phyloP scores from a whole-genome alignment of 768 basidiomycete genomes.

The Fistulinella prunicolor region DNA sequence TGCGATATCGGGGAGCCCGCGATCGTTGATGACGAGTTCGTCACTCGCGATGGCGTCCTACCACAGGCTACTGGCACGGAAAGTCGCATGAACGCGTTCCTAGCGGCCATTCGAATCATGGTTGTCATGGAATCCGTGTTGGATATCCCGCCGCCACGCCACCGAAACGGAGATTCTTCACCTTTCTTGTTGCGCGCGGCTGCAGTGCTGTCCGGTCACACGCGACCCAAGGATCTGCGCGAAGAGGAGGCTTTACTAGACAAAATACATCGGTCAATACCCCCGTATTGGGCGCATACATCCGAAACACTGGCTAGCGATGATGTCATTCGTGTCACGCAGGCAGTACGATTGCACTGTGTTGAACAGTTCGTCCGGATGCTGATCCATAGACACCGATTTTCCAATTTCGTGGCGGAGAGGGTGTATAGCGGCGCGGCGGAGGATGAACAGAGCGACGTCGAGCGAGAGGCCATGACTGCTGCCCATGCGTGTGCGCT shows the following conservation, averaged over 20 bases:
- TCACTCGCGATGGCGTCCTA: constrained; percentile 68
- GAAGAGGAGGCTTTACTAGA: constrained; percentile 83
- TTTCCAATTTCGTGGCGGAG: constrained; percentile 74
- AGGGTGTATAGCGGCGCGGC: constrained; percentile 45
- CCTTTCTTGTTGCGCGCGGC: constrained; percentile 79
- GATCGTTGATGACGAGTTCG: constrained; percentile 85
- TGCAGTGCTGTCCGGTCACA: constrained; percentile 59
- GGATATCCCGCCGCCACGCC: constrained; percentile 68
- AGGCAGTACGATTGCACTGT: constrained; percentile 83
- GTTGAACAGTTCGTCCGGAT: constrained; percentile 85
- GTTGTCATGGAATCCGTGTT: constrained; percentile 87
- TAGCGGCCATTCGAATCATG: constrained; percentile 72
- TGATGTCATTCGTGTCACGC: constrained; percentile 86
- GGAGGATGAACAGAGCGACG: constrained; percentile 57
- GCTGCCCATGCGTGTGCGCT: constrained; percentile 75
- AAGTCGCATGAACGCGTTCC: constrained; percentile 78
- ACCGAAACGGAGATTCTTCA: constrained; percentile 57
- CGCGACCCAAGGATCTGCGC: constrained; percentile 59
- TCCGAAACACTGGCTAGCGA: constrained; percentile 78
- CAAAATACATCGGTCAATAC: constrained; percentile 70
- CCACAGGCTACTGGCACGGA: constrained; percentile 68
- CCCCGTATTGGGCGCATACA: constrained; percentile 76
- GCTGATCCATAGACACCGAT: constrained; percentile 86
- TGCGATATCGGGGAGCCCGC: constrained; percentile 89
- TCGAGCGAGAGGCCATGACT: constrained; percentile 75